Evolutionary conservation across 2,329 filamentous ascomycete species (phyloP).

Genomic region (Basipetospora chlamydospora): DNA sequence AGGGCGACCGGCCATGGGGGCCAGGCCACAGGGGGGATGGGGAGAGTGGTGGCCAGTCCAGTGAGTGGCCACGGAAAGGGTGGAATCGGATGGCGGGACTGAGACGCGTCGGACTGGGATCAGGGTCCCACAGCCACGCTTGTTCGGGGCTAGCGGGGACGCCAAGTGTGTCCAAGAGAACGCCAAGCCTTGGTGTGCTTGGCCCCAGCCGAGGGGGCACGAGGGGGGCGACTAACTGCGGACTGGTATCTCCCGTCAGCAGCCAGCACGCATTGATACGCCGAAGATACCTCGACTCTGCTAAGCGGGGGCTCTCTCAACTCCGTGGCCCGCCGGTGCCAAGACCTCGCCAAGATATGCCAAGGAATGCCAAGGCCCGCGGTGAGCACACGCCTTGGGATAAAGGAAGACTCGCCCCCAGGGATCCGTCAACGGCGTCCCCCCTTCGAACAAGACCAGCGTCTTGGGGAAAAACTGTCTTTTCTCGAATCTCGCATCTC

Average conservation of each 20-base stretch:
- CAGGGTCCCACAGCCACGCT: conserved; percentile 2
- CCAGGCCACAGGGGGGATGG: too few species aligned
- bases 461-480: neutral
- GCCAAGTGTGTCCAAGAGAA: conserved; percentile 3
- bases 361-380: conserved; percentile 3
- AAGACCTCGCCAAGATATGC: conserved; percentile 5
- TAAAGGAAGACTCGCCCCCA: conserved; percentile 6
- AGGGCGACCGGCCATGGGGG: too few species aligned
- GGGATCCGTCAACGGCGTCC: conserved; percentile 1
- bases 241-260: neutral
- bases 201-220: conserved; percentile 1
- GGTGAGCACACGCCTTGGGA: neutral
- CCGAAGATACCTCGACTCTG: neutral
- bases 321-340: neutral
- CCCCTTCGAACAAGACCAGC: neutral
- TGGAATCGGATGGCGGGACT: too few species aligned
- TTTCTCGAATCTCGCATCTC: neutral
- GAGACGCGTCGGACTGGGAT: too few species aligned
- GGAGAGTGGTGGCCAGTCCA: too few species aligned
- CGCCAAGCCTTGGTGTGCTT: conserved; percentile 6
- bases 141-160: conserved; percentile 1
- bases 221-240: too few species aligned
- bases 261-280: neutral
- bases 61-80: too few species aligned
- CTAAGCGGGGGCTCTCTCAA: neutral